Conservation (phyloP, 345 rosid genomes). For the rapeseed (Brassica napus) region DNA sequence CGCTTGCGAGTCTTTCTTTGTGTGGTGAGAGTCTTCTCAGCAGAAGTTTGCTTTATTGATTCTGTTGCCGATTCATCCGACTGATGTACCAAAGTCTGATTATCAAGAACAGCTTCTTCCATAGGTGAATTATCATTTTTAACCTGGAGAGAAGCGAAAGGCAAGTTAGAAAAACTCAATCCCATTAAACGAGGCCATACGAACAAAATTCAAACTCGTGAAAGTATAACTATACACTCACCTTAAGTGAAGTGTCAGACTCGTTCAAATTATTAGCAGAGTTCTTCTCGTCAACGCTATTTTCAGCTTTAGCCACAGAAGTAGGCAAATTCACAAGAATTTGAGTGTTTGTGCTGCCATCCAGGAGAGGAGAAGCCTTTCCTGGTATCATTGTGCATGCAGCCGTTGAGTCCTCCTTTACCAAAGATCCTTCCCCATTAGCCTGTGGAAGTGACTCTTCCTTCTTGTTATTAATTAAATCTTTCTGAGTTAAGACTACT, state of each 20-base stretch:
- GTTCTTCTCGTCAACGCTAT: conserved; percentile 23
- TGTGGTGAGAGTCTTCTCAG: conserved; percentile 28
- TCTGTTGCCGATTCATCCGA: conserved; percentile 18
- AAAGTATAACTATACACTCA: conserved; percentile 30
- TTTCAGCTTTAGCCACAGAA: conserved; percentile 29
- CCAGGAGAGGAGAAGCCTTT: neutral
- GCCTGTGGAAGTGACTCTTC: conserved; percentile 37
- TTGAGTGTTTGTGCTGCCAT: conserved; percentile 26
- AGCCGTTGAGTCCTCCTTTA: conserved; percentile 32
- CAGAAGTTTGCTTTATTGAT: conserved; percentile 28
- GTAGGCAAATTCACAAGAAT: conserved; percentile 23
- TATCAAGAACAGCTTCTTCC: conserved; percentile 36
- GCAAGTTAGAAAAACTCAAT: conserved; percentile 32
- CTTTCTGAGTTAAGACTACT: conserved; percentile 38
- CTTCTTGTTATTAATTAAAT: conserved; percentile 31
- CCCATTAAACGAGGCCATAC: conserved; percentile 7
- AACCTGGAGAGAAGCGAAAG: conserved; percentile 42
- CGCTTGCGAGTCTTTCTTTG: conserved; percentile 50
- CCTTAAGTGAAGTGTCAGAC: conserved; percentile 43
- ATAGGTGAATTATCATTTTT: conserved; percentile 21
- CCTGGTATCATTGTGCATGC: neutral
- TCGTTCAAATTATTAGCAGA: conserved; percentile 24
- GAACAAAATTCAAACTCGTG: neutral
- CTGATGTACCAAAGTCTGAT: conserved; percentile 31
- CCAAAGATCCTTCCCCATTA: conserved; percentile 34